Conservation (phyloP, 1,284 basidiomycete species). For the Paramarasmius palmivorus region DNA sequence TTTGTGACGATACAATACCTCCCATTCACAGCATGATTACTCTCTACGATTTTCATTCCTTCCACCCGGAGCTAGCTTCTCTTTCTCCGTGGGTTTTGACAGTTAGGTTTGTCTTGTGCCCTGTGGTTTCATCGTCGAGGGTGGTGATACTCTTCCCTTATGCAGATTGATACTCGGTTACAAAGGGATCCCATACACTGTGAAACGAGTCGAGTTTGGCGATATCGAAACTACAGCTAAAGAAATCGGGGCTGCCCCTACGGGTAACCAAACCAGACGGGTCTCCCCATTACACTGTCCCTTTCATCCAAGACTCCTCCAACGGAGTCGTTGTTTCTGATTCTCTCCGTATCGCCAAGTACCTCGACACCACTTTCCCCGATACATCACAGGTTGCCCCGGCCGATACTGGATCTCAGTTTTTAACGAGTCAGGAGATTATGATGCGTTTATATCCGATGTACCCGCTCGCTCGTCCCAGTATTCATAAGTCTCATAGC, state of each 20-base stretch:
- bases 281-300: constrained; percentile 19
- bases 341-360: constrained; percentile 42
- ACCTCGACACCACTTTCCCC: constrained; percentile 47
- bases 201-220: constrained; percentile 39
- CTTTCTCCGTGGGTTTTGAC: no score
- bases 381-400: constrained; percentile 29
- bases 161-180: no score
- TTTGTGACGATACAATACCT: no score
- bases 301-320: constrained; percentile 25
- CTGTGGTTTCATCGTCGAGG: no score
- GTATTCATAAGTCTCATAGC: constrained; percentile 30
- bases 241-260: constrained; percentile 32
- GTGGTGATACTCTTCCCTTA: no score
- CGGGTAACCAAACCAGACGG: constrained; percentile 25
- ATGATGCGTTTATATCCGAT: constrained; percentile 23
- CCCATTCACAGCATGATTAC: no score
- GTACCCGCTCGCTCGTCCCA: constrained; percentile 28
- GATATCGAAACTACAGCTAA: constrained; percentile 35
- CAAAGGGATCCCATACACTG: constrained; percentile 41
- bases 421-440: no score
- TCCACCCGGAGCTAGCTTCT: no score
- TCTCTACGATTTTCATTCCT: no score
- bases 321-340: constrained; percentile 38
- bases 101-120: no score
- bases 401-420: constrained; percentile 18